Base-by-base conservation (phyloP, 805 yeast species). In the Naumovozyma baii region DNA sequence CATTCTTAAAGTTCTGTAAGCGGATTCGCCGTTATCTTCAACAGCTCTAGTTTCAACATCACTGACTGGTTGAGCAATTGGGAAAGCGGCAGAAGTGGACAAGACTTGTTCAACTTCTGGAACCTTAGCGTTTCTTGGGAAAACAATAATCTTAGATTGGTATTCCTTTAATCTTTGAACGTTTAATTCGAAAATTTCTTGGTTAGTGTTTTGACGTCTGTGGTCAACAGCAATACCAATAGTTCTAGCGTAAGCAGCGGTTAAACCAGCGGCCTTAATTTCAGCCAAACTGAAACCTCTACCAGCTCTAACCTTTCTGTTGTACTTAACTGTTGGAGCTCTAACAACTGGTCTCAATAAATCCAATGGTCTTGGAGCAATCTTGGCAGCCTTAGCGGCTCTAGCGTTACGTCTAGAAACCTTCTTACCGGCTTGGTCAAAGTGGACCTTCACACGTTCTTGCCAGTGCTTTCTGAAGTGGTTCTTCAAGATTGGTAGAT, bases 381-480 rank as follows among this genome's bases (percentile, higher is more conserved):
- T 72, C 68, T 74, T 74, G 62, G 96, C 95, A 62, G 96, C 95
- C 78, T 83, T 88, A 62, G 81, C 63, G 67, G 84, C 82, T 76
- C 98, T 86, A 57, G 95, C 83, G 57, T 74, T 76, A 77, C 98
- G 83, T 82, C 98, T 87, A 55, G 94, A 80, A 66, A 74, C 87
- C 82, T 92, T 92, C 82, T 90, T 87, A 72, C 98, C 98, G 67
- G 98, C 96, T 80, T 92, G 98, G 90, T 92, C 96, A 69, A 92
- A 83, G 87, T 94, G 98, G 65, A 86, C 96, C 72, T 78, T 85
- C 80, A 92, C 99, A 69, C 97, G 85, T 74, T 86, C 95, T 78
- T 92, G 97, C 98, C 98, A 92, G 95, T 90, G 90, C 85, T 90
- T 90, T 80, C 96, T 83, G 95, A 90, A 90, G 80, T 92, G 98